Evolutionary conservation across 306 rosid species (phyloP), one percentile per base, ranked within the genome.

Genomic region (Senna siamea): DNA sequence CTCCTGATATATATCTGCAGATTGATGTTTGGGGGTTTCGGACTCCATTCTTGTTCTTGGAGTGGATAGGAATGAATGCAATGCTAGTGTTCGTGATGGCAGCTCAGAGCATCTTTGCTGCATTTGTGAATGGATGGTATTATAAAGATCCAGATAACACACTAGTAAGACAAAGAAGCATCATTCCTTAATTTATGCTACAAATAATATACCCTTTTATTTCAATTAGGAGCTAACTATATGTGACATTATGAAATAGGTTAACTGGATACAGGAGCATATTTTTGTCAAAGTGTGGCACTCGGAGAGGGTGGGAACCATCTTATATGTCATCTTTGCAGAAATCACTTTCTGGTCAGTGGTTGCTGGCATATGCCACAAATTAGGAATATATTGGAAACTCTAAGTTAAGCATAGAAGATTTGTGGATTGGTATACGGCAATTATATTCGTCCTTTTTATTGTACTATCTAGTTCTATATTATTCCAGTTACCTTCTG

Each of bases 51-150:
- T 77, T 93, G 48, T 87, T 89, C 82, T 80, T 93, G 55, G 96
- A 93, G 63, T 93, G 98, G 98, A 93, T 93, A 23, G 98, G 98
- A 77, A 88, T 87, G 97, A 93, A 93, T 72, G 97, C 97, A 9
- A 90, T 93, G 98, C 87, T 90, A 18, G 97, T 93, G 72, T 93
- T 79, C 81, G 95, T 90, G 76, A 70, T 93, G 93, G 97, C 95
- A 50, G 98, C 97, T 13, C 79, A 93, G 30, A 97, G 95, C 5
- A 93, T 93, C 60, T 90, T 93, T 12, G 98, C 96, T 20, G 97
- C 95, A 54, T 93, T 93, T 69, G 83, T 93, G 23, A 93, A 93
- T 76, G 98, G 95, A 18, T 90, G 97, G 98, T 93, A 76, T 66
- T 90, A 90, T 75, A 76, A 78, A 68, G 50, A 76, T 59, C 79